phyloP scores from a whole-genome alignment of 75 land plant species.

The Cryptomeria japonica region DNA sequence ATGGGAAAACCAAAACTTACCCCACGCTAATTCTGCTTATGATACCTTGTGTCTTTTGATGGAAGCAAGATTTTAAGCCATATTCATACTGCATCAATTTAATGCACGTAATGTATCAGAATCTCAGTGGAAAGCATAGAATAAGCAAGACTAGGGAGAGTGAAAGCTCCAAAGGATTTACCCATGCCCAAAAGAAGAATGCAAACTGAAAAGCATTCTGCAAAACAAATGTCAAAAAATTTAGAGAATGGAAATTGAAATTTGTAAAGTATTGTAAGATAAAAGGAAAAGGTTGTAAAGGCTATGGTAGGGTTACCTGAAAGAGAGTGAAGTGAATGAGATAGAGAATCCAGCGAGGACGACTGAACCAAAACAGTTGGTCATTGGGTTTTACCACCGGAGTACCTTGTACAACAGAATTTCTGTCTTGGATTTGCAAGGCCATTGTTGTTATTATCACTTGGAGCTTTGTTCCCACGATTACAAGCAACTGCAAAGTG shows the following conservation, averaged over 20 bases:
- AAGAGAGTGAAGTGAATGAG: constrained; percentile 56
- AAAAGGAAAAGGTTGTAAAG: neutral
- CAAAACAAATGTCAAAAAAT: constrained; percentile 5
- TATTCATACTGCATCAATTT: constrained; percentile 18
- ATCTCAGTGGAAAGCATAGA: neutral
- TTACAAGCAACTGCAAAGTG: constrained; percentile 43
- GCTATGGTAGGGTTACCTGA: no score
- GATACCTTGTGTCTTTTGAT: neutral
- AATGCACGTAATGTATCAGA: neutral
- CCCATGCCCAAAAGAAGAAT: constrained; percentile 68
- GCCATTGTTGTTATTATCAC: constrained; percentile 58
- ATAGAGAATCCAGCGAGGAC: constrained; percentile 42
- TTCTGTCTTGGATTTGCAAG: constrained; percentile 19
- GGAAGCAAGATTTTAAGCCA: constrained; percentile 32
- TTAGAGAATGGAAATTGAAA: neutral
- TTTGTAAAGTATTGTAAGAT: neutral
- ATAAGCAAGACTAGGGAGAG: neutral
- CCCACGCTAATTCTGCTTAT: constrained; percentile 17
- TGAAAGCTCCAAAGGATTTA: constrained; percentile 21
- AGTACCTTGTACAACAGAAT: constrained; percentile 28
- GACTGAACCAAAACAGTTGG: constrained; percentile 58
- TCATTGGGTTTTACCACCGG: constrained; percentile 48
- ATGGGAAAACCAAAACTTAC: neutral
- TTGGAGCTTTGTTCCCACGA: constrained; percentile 59
- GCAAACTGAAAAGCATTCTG: constrained; percentile 84